Base-by-base conservation (phyloP, 1,284 basidiomycete genomes). In the Irpex sp. region DNA sequence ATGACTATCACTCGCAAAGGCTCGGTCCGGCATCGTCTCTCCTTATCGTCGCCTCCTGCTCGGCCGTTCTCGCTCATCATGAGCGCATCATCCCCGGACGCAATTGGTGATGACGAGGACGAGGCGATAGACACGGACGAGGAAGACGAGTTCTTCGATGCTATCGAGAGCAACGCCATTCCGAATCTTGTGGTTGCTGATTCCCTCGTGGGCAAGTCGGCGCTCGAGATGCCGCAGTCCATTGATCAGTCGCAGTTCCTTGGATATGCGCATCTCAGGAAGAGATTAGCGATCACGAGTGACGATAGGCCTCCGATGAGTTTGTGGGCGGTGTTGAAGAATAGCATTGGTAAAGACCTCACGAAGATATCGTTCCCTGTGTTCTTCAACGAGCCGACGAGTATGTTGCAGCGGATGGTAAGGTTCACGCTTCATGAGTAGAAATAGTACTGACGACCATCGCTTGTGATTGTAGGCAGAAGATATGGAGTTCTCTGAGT, bases 141-240 rank as follows among this genome's bases (percentile, higher is more conserved):
- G 59, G 94, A 96, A 71, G 96, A 98, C 77, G 96, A 98, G 76
- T 98, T 98, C 78, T 98, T 97, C 72, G 97, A 98, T 74, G 96
- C 96, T 17, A 96, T 98, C 71, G 97, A 98, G 73, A 79, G 88
- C 8, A 91, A 90, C 61, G 85, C 81, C 36, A 78, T 96, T 0
- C 92, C 93, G 5, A 88, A 91, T 67, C 81, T 95, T 4, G 78
- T 91, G 49, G 81, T 95, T 26, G 82, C 85, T 58, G 82, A 88
- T 48, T 81, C 84, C 5, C 82, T 94, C 40, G 74, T 76, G 67
- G 80, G 68, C 47, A 21, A 40, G 21, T 63, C 64, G 0, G 61
- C 61, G 19, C 49, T 57, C 58, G 68, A 68, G 49, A 58, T 73
- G 48, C 68, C 73, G 44, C 65, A 74, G 69, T 63, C 80, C 69